These are phyloP conservation scores for Colletotrichum viniferum DNA, from an alignment of 2,329 filamentous ascomycete genomes.

Conservation along the genomic window DNA sequence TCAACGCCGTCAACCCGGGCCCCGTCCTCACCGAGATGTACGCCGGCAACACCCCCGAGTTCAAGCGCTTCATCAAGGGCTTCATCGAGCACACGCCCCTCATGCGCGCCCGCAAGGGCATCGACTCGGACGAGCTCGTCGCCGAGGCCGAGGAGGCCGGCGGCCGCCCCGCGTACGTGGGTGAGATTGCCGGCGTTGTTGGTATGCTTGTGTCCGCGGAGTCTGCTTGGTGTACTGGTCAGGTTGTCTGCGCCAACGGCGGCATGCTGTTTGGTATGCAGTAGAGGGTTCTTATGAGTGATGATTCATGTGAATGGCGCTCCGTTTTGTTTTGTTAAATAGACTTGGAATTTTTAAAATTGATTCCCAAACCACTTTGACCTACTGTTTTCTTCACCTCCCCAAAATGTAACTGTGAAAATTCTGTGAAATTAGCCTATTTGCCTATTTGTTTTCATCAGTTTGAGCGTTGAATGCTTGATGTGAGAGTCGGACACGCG, in stretches of 20 bases:
- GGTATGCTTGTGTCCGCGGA: slow-evolving; percentile 77
- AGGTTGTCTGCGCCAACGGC: slow-evolving; percentile 80
- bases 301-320: neutral
- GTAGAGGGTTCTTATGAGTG: neutral
- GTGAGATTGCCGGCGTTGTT: slow-evolving; percentile 77
- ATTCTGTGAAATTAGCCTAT: neutral
- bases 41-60: slow-evolving; percentile 43
- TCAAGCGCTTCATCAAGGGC: slow-evolving; percentile 44
- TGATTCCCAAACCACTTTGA: neutral
- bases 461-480: neutral
- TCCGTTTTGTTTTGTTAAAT: neutral
- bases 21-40: slow-evolving; percentile 61
- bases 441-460: neutral
- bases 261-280: slow-evolving; percentile 60
- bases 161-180: slow-evolving; percentile 66
- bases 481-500: slow-evolving; percentile 3
- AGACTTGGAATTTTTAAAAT: slow-evolving; percentile 5
- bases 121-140: slow-evolving; percentile 68
- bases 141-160: slow-evolving; percentile 59
- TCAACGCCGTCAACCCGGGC: slow-evolving; percentile 63
- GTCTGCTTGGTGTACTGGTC: slow-evolving; percentile 78
- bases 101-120: slow-evolving; percentile 60
- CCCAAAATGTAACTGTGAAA: neutral
- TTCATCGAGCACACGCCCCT: slow-evolving; percentile 63
- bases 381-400: neutral